These are phyloP conservation scores for Sextonia rubra DNA, from an alignment of 164 flowering plant species.

Conservation along the genomic window DNA sequence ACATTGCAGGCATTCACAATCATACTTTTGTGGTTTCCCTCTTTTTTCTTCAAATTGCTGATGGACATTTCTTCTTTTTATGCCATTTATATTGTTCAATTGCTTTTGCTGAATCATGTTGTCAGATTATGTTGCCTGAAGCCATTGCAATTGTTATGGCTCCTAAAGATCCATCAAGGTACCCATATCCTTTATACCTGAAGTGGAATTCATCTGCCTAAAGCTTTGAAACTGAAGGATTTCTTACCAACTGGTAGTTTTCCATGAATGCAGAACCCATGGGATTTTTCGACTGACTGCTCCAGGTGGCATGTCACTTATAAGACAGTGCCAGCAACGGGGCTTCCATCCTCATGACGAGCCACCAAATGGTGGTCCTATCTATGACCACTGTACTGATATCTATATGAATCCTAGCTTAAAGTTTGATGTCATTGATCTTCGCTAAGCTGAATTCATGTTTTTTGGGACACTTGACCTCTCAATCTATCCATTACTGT, in stretches of 20 bases:
- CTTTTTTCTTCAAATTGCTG: too few relatives aligned
- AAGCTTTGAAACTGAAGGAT: too few relatives aligned
- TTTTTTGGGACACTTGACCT: neutral
- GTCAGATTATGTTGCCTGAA: slow-evolving; percentile 94
- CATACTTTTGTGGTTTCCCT: too few relatives aligned
- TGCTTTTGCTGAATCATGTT: neutral
- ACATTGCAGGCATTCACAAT: too few relatives aligned
- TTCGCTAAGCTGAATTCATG: slow-evolving; percentile 40
- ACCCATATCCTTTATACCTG: neutral
- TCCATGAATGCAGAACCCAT: slow-evolving; percentile 48
- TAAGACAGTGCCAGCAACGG: slow-evolving; percentile 75
- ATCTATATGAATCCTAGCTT: slow-evolving; percentile 75
- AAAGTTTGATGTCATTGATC: slow-evolving; percentile 86
- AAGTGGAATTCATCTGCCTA: too few relatives aligned
- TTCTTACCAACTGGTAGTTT: too few relatives aligned
- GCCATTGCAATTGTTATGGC: slow-evolving; percentile 98
- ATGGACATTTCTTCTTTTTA: too few relatives aligned
- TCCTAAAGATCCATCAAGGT: slow-evolving; percentile 78
- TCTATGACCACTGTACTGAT: slow-evolving; percentile 85
- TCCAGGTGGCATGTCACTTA: slow-evolving; percentile 84
- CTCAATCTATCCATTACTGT: neutral
- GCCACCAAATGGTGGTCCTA: slow-evolving; percentile 84
- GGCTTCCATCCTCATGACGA: slow-evolving; percentile 86
- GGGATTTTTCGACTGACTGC: slow-evolving; percentile 85
- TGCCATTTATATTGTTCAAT: neutral